Evolutionary conservation across 2,329 filamentous ascomycete genomes (phyloP), one percentile per base, ranked within the genome.

Genomic region (Alternaria tenuissima): DNA sequence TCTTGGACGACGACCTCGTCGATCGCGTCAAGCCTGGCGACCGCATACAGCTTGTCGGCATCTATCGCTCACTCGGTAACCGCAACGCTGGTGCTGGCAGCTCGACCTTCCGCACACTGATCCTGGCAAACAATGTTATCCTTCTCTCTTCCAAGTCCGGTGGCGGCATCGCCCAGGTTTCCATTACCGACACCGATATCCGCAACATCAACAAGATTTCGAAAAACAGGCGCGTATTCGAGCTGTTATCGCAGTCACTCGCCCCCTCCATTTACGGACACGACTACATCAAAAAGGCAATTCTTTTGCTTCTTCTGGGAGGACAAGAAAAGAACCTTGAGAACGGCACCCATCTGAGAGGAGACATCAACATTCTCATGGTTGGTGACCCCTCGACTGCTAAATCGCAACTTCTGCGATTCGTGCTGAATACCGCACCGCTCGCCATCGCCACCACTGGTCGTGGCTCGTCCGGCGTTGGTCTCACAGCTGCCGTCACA

Each of bases 311-410:
- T 92, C 86, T 99, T 28, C 84, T 99, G 14, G 92, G 95, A 73
- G 95, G 95, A 59, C 93, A 96, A 86, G 95, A 99, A 83, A 99
- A 99, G 85, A 99, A 99, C 73, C 81, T 99, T 57, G 95, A 98
- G 65, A 99, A 99, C 71, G 95, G 95, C 59, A 98, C 95, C 1
- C 95, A 99, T 86, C 82, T 99, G 77, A 91, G 95, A 86, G 95
- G 95, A 82, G 95, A 99, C 75, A 98, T 99, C 81, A 99, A 99
- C 78, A 97, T 99, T 68, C 85, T 99, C 52, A 98, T 99, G 95
- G 94, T 99, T 43, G 95, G 95, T 81, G 95, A 99, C 78, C 95
- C 95, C 3, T 99, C 95, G 0, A 99, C 95, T 0, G 95, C 95
- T 61, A 99, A 99, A 79, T 99, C 95, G n/a, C 95, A 99, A 77